phyloP scores from a whole-genome alignment of 176 grass and related monocot genomes.

The Pharus latifolius region DNA sequence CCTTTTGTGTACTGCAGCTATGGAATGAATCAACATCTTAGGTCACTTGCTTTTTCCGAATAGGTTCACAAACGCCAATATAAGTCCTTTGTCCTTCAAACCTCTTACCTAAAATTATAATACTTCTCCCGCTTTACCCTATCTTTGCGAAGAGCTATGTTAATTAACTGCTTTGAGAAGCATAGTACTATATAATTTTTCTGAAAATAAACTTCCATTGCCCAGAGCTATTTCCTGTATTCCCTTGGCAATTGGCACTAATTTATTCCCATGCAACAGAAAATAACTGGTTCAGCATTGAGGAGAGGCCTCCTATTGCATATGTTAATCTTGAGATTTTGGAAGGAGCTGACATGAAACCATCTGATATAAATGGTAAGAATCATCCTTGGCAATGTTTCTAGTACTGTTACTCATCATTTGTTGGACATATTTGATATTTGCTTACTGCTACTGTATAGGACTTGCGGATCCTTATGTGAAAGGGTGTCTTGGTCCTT shows the following conservation, averaged over 20 bases:
- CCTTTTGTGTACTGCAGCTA: too few relatives aligned
- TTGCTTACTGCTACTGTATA: conserved; percentile 29
- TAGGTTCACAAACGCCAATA: conserved; percentile 9
- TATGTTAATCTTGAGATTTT: conserved; percentile 75
- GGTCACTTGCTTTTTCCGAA: background rate
- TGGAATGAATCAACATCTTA: background rate
- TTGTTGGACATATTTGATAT: conserved; percentile 6
- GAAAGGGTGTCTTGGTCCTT: conserved; percentile 65
- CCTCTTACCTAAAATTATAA: background rate
- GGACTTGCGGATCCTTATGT: conserved; percentile 92
- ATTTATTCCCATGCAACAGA: conserved; percentile 21
- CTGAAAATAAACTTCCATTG: background rate
- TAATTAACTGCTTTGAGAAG: background rate
- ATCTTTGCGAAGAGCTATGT: background rate
- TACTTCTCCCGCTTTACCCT: background rate
- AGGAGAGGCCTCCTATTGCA: conserved; percentile 80
- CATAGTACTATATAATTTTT: background rate
- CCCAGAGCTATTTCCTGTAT: background rate
- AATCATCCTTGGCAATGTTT: background rate
- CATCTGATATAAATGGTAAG: conserved; percentile 89
- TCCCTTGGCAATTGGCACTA: background rate
- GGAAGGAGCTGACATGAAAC: conserved; percentile 91
- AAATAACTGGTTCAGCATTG: conserved; percentile 77
- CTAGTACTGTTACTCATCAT: conserved; percentile 8
- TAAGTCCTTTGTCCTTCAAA: background rate